Evolutionary conservation across 208 protist genomes (phyloP), one percentile per base, ranked within the genome.

Genomic region (Phytomonas francai): DNA sequence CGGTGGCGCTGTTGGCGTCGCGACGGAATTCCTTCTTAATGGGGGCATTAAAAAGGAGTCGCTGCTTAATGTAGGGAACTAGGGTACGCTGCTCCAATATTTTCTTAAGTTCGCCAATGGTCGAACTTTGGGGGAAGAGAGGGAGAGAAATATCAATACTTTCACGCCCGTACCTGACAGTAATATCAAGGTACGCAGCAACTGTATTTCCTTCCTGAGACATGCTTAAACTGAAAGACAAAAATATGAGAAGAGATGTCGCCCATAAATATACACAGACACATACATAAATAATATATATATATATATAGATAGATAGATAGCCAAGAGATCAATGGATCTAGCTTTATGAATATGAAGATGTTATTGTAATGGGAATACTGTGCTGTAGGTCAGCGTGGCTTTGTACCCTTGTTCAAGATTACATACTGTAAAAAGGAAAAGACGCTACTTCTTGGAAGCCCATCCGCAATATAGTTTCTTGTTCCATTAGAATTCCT

Each of bases 1-100:
- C 67, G 28, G 63, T 72, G 67, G 72, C 71, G 39, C 39, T 34
- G 11, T 65, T 54, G 16, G 73, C 81, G 61, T 81, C 72, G 30
- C 88, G 73, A 16, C 73, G 71, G 33, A 74, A 67, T 29, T 71
- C 74, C 65, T 89, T 91, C 29, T 74, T 31, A 5, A 88, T 83
- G n/a, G 81, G 84, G 0, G 67, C 64, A 27, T 85, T 83, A 57
- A 94, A 80, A 39, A 94, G 45, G n/a, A 94, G 74, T 0, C 83
- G 80, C 66, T 94, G 88, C 67, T 80, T 81, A 9, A 76, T 76
- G 0, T 33, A 5, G 0, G 73, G 81, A 1, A 94, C 81, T 4
- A 77, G 68, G 1, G 75, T 85, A 59, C 81, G 19, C 11, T 30
- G 67, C 60, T 76, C 74, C 4, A 94, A 72, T 45, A 68, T n/a